Evolutionary conservation across 2,329 filamentous ascomycete genomes (phyloP).

Genomic region (Sporothrix pallida): DNA sequence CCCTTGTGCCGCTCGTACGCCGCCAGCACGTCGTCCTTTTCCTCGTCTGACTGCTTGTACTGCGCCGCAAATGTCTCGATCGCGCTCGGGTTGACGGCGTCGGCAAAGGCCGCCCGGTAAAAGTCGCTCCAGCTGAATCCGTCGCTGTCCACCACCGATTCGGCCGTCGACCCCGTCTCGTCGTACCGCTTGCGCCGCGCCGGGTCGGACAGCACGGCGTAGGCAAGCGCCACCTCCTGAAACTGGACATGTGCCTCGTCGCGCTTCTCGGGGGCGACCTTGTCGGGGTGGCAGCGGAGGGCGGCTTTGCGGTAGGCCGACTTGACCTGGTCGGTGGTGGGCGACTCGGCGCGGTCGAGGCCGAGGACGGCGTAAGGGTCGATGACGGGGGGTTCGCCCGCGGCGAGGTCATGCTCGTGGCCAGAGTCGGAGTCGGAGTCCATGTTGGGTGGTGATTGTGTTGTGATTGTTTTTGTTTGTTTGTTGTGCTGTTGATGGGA

Average conservation of each 20-base stretch:
- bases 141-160: slow-evolving; percentile 76
- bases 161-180: slow-evolving; percentile 84
- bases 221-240: slow-evolving; percentile 90
- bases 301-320: slow-evolving; percentile 90
- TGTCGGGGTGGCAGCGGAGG: slow-evolving; percentile 84
- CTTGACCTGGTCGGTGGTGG: slow-evolving; percentile 78
- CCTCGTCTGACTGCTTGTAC: slow-evolving; percentile 88
- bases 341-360: slow-evolving; percentile 66
- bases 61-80: slow-evolving; percentile 76
- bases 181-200: slow-evolving; percentile 85
- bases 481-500: neutral
- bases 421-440: slow-evolving; percentile 26
- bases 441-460: slow-evolving; percentile 9
- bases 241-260: slow-evolving; percentile 78
- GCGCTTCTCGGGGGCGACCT: slow-evolving; percentile 59
- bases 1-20: slow-evolving; percentile 78
- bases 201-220: slow-evolving; percentile 87
- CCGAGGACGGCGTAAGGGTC: slow-evolving; percentile 82
- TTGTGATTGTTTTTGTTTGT: neutral
- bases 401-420: slow-evolving; percentile 45
- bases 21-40: slow-evolving; percentile 75
- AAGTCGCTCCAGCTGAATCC: slow-evolving; percentile 91
- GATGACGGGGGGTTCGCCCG: slow-evolving; percentile 61
- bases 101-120: slow-evolving; percentile 82
- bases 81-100: slow-evolving; percentile 73